Evolutionary conservation across 2,329 filamentous ascomycete genomes (phyloP).

Genomic region (Escovopsis sp.): DNA sequence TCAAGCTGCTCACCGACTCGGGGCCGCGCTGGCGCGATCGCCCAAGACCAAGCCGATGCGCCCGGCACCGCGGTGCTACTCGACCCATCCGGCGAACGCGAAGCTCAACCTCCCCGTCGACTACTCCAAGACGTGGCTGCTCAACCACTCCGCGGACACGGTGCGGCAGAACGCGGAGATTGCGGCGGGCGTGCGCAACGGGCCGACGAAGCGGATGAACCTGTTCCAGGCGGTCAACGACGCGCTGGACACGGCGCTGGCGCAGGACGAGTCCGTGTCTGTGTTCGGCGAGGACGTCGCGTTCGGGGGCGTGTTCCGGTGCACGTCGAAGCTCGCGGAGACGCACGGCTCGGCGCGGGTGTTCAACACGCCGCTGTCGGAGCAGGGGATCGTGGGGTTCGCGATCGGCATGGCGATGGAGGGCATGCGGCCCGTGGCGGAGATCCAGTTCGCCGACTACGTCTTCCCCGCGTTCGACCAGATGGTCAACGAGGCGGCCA

Average conservation of each 20-base stretch:
- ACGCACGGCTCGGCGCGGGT: conserved; percentile 80
- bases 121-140: conserved; percentile 66
- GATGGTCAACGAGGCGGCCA: conserved; percentile 84
- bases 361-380: conserved; percentile 89
- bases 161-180: conserved; percentile 62
- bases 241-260: conserved; percentile 68
- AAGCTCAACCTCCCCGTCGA: conserved; percentile 75
- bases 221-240: conserved; percentile 90
- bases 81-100: conserved; percentile 43
- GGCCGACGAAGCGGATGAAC: conserved; percentile 75
- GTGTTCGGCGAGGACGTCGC: conserved; percentile 95
- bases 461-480: conserved; percentile 89
- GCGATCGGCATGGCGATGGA: conserved; percentile 81
- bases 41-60: conserved; percentile 8
- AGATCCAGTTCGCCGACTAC: conserved; percentile 94
- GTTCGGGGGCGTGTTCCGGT: conserved; percentile 92
- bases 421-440: conserved; percentile 83
- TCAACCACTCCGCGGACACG: conserved; percentile 64
- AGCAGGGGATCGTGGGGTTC: conserved; percentile 91
- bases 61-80: conserved; percentile 26
- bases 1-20: conserved; percentile 17
- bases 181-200: conserved; percentile 46
- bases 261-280: conserved; percentile 70
- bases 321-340: conserved; percentile 78
- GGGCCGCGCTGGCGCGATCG: conserved; percentile 12